Percentiles rank a stretch among this genome's conserved stretches.
phyloP scores from a whole-genome alignment of 352 stramenopile genomes.

The Globisporangium viniferum region DNA sequence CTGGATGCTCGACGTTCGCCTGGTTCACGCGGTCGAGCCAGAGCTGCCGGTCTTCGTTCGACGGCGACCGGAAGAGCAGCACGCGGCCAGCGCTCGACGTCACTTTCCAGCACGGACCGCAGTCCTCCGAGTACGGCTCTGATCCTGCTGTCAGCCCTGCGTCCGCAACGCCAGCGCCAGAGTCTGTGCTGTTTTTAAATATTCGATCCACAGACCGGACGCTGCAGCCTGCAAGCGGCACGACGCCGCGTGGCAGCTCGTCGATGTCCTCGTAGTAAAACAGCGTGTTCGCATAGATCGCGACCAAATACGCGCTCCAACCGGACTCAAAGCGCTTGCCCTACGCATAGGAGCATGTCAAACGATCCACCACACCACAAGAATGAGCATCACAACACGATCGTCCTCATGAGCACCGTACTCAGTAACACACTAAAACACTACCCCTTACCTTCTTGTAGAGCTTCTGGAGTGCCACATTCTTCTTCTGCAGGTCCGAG shows the following conservation, averaged over 20 bases:
- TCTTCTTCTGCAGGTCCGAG: conserved; percentile 38
- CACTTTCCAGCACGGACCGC: conserved; percentile 72
- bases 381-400: conserved; percentile 4
- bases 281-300: conserved; percentile 54
- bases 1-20: conserved; percentile 22
- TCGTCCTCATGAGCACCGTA: neutral
- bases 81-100: conserved; percentile 51
- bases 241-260: conserved; percentile 44
- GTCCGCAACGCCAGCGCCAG: neutral
- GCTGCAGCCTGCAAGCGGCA: conserved; percentile 46
- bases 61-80: conserved; percentile 62
- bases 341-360: neutral
- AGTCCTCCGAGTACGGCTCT: conserved; percentile 39
- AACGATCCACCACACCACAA: neutral
- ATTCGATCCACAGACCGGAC: conserved; percentile 61
- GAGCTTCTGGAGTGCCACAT: conserved; percentile 34
- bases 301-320: conserved; percentile 58
- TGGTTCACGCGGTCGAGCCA: conserved; percentile 57
- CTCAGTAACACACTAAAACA: neutral
- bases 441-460: conserved; percentile 41
- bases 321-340: conserved; percentile 64
- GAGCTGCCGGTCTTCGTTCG: conserved; percentile 36
- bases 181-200: conserved; percentile 33
- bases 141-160: neutral
- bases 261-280: conserved; percentile 66